Conservation (phyloP, 257 asterid genomes). For the Penstemon newberryi region DNA sequence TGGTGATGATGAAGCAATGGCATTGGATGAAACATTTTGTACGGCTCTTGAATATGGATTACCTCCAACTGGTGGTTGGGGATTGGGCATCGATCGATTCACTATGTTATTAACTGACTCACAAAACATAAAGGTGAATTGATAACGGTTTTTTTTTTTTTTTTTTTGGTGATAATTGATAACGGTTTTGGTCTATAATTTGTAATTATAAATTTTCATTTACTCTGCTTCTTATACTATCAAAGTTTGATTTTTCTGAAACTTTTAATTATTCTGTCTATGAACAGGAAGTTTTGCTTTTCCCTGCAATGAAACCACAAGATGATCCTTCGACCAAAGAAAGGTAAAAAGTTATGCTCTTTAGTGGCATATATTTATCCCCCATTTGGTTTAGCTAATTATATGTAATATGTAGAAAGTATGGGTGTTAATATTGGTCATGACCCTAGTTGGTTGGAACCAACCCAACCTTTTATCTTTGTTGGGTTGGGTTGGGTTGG, state of each 20-base stretch:
- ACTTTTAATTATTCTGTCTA: neutral
- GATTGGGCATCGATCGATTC: slow-evolving; percentile 87
- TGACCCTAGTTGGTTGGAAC: too few relatives aligned
- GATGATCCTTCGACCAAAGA: slow-evolving; percentile 65
- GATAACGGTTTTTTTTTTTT: neutral
- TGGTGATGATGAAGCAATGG: slow-evolving; percentile 99
- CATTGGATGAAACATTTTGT: slow-evolving; percentile 80
- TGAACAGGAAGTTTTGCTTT: slow-evolving; percentile 79
- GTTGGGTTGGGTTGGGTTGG: too few relatives aligned
- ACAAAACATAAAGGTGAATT: slow-evolving; percentile 81
- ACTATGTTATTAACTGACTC: slow-evolving; percentile 88
- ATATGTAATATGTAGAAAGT: too few relatives aligned
- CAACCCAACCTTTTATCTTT: too few relatives aligned
- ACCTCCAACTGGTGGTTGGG: slow-evolving; percentile 99
- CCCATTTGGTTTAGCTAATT: neutral
- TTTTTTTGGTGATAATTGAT: too few relatives aligned
- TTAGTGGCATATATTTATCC: neutral
- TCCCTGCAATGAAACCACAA: slow-evolving; percentile 93
- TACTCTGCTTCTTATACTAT: too few relatives aligned
- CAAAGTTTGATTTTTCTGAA: too few relatives aligned
- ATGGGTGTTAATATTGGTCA: too few relatives aligned
- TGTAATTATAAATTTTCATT: too few relatives aligned
- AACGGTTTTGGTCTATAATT: neutral
- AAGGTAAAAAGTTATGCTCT: slow-evolving; percentile 34
- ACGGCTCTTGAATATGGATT: slow-evolving; percentile 92